A percentile compares a stretch with the other conserved stretches of the same genome.
These are phyloP conservation scores for Rehmannia glutinosa DNA, from an alignment of 257 asterid genomes.

Conservation along the genomic window DNA sequence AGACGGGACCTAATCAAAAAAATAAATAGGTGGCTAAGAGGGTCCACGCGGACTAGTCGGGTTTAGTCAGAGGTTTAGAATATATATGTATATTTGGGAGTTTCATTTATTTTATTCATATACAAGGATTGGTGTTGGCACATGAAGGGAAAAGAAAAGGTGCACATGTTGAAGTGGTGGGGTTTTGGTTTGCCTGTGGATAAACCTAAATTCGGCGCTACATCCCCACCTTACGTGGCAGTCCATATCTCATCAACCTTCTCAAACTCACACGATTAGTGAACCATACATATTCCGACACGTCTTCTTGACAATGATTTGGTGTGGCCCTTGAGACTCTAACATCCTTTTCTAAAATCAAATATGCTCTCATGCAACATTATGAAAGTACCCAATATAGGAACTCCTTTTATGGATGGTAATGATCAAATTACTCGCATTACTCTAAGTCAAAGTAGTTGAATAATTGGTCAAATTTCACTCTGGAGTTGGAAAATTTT, in stretches of 20 bases:
- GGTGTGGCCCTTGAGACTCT: background rate
- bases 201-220: conserved; percentile 16
- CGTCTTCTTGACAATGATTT: conserved; percentile 10
- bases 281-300: background rate
- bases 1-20: no score
- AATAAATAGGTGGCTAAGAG: no score
- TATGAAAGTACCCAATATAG: no score
- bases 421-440: no score
- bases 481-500: no score
- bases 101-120: background rate
- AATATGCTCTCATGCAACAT: no score
- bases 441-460: no score
- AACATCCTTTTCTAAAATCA: no score
- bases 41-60: no score
- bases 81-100: background rate
- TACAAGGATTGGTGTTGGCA: background rate
- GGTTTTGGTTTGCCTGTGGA: background rate
- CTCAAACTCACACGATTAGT: background rate
- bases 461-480: no score
- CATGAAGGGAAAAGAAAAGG: background rate
- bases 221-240: conserved; percentile 12
- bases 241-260: background rate
- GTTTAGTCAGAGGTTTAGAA: no score
- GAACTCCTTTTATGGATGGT: no score
- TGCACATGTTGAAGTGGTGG: background rate